Conservation (phyloP, 306 rosid species). For the Begonia peltatifolia region DNA sequence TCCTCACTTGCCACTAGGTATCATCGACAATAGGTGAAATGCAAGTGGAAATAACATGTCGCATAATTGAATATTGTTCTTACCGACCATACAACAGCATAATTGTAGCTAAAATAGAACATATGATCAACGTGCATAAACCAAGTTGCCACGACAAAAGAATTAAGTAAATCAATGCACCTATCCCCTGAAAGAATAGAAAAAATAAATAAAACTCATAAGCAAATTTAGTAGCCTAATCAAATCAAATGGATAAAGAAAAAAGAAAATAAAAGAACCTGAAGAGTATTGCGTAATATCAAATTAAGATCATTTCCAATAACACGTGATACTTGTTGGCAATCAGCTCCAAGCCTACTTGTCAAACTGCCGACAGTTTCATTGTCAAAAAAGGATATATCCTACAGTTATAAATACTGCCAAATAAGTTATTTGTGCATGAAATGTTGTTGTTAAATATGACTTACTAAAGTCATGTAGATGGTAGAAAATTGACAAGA, state of each 20-base stretch:
- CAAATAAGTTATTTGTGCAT: constrained; percentile 25
- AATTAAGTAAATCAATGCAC: constrained; percentile 69
- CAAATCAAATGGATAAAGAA: constrained; percentile 7
- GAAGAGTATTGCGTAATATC: constrained; percentile 76
- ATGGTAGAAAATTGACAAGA: not conserved
- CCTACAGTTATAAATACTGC: constrained; percentile 52
- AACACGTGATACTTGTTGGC: constrained; percentile 95
- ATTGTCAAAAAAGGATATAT: constrained; percentile 82
- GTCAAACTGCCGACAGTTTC: constrained; percentile 97
- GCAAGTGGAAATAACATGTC: constrained; percentile 7
- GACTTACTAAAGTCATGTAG: constrained; percentile 5
- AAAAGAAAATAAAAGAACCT: constrained; percentile 31
- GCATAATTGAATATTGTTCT: constrained; percentile 13
- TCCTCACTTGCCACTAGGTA: too few relatives aligned
- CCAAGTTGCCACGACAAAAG: constrained; percentile 89
- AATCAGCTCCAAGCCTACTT: constrained; percentile 99
- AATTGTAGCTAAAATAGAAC: constrained; percentile 52
- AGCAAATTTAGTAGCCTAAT: constrained; percentile 9
- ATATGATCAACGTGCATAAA: constrained; percentile 56
- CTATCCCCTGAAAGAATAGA: constrained; percentile 47
- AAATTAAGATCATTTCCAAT: constrained; percentile 93
- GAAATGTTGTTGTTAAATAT: constrained; percentile 6
- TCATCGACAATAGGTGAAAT: too few relatives aligned
- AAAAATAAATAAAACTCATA: constrained; percentile 6
- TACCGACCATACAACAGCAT: constrained; percentile 83